A percentile compares a stretch with the other conserved stretches of the same genome.
Conservation (phyloP, 2,329 filamentous ascomycete genomes). For the Paraconiothyrium brasiliense region DNA sequence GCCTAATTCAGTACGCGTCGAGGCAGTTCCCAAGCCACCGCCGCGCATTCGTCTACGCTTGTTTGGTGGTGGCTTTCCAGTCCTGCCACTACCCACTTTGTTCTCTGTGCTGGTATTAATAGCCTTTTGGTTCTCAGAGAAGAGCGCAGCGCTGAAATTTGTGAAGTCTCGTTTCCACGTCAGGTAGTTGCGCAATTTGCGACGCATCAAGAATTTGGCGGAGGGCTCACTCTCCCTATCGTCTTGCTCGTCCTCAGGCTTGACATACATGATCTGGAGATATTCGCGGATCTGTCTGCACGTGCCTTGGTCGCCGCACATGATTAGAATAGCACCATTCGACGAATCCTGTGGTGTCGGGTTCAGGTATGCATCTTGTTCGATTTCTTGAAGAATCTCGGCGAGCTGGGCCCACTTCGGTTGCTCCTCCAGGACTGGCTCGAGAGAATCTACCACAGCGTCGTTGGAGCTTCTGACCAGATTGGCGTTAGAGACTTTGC, state of each 20-base stretch:
- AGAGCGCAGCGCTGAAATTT: conserved; percentile 80
- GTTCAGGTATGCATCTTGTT: conserved; percentile 87
- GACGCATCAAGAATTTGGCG: conserved; percentile 87
- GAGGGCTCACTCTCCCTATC: conserved; percentile 69
- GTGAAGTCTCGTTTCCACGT: conserved; percentile 91
- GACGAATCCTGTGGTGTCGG: conserved; percentile 80
- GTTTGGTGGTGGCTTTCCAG: conserved; percentile 77
- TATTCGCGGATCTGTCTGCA: conserved; percentile 91
- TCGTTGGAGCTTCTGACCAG: conserved; percentile 56
- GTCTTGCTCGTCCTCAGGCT: conserved; percentile 56
- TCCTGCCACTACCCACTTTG: conserved; percentile 58
- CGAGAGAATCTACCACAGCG: conserved; percentile 68
- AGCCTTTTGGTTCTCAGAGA: conserved; percentile 80
- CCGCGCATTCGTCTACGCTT: conserved; percentile 88
- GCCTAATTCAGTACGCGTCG: conserved; percentile 74
- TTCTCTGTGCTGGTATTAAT: conserved; percentile 73
- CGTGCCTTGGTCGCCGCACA: conserved; percentile 89
- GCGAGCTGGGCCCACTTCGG: conserved; percentile 92
- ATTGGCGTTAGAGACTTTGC: conserved; percentile 70
- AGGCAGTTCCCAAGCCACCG: conserved; percentile 69
- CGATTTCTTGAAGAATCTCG: conserved; percentile 93
- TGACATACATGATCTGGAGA: conserved; percentile 87
- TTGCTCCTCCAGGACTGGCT: conserved; percentile 88
- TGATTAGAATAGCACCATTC: conserved; percentile 91
- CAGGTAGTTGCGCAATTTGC: conserved; percentile 85